Evolutionary conservation across 2,329 filamentous ascomycete species (phyloP).

Genomic region (Pseudophaeomoniella oleicola): DNA sequence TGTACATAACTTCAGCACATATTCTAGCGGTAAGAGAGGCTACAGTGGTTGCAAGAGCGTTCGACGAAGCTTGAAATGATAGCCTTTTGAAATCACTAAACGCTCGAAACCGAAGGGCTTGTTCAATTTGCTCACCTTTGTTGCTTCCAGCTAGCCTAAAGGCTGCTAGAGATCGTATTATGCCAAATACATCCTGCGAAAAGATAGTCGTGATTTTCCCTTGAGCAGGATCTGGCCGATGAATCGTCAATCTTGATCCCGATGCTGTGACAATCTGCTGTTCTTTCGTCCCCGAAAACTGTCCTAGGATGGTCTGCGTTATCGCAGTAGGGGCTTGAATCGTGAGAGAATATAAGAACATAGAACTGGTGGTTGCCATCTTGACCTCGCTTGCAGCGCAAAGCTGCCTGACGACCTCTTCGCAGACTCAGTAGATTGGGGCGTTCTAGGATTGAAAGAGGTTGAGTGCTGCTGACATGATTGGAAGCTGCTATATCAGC

Average conservation of each 20-base stretch:
- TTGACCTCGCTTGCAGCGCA: constrained; percentile 16
- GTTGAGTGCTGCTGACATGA: not conserved
- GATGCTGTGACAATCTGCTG: constrained; percentile 94
- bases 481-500: too few species aligned
- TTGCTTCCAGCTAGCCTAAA: constrained; percentile 87
- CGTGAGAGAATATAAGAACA: constrained; percentile 97
- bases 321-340: constrained; percentile 84
- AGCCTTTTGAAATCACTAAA: constrained; percentile 26
- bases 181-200: constrained; percentile 90
- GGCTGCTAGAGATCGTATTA: constrained; percentile 75
- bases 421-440: not conserved
- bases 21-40: not conserved
- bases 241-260: constrained; percentile 74
- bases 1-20: constrained; percentile 25
- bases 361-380: constrained; percentile 96
- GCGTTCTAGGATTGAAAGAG: not conserved
- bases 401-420: constrained; percentile 1
- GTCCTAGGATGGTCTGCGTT: constrained; percentile 80
- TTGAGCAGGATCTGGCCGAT: constrained; percentile 71
- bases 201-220: constrained; percentile 76
- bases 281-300: constrained; percentile 91
- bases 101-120: constrained; percentile 8
- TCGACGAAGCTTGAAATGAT: constrained; percentile 14
- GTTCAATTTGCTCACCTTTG: constrained; percentile 65
- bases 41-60: not conserved